Conservation (phyloP, 2,329 filamentous ascomycete species). For the Dothideomycetidae sp. region DNA sequence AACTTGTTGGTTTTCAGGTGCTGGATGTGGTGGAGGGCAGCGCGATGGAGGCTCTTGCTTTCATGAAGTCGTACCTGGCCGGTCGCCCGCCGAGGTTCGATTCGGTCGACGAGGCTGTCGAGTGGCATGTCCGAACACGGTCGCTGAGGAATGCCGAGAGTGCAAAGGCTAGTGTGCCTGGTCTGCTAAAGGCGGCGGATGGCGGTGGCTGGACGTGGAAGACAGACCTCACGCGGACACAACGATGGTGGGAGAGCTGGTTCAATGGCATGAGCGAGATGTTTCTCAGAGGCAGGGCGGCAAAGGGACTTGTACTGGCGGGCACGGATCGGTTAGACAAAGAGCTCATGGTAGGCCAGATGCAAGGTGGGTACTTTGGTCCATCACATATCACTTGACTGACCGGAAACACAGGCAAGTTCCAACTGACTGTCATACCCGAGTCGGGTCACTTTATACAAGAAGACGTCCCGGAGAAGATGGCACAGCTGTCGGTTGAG, state of each 20-base stretch:
- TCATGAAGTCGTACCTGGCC: slow-evolving; percentile 84
- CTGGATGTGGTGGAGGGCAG: slow-evolving; percentile 91
- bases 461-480: slow-evolving; percentile 85
- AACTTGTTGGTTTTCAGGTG: slow-evolving; percentile 72
- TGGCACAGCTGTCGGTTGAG: slow-evolving; percentile 69
- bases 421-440: slow-evolving; percentile 85
- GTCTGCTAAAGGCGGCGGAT: slow-evolving; percentile 41
- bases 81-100: slow-evolving; percentile 66
- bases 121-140: slow-evolving; percentile 84
- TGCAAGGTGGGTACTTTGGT: slow-evolving; percentile 55
- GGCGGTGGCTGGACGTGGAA: slow-evolving; percentile 45
- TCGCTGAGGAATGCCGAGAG: slow-evolving; percentile 72
- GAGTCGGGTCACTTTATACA: slow-evolving; percentile 95
- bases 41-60: slow-evolving; percentile 84
- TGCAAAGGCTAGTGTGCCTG: slow-evolving; percentile 78
- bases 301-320: slow-evolving; percentile 72
- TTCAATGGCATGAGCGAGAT: slow-evolving; percentile 78
- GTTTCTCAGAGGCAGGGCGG: slow-evolving; percentile 67
- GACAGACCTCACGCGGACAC: slow-evolving; percentile 69
- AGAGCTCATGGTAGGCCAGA: slow-evolving; percentile 87
- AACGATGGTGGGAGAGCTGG: slow-evolving; percentile 90
- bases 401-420: slow-evolving; percentile 60
- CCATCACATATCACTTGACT: too few species aligned
- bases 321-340: slow-evolving; percentile 84
- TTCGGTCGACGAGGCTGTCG: slow-evolving; percentile 65